Percentiles rank a stretch among this genome's conserved stretches.
Evolutionary conservation across 441 rosid species (phyloP).

Genomic region (Gossypium lobatum): DNA sequence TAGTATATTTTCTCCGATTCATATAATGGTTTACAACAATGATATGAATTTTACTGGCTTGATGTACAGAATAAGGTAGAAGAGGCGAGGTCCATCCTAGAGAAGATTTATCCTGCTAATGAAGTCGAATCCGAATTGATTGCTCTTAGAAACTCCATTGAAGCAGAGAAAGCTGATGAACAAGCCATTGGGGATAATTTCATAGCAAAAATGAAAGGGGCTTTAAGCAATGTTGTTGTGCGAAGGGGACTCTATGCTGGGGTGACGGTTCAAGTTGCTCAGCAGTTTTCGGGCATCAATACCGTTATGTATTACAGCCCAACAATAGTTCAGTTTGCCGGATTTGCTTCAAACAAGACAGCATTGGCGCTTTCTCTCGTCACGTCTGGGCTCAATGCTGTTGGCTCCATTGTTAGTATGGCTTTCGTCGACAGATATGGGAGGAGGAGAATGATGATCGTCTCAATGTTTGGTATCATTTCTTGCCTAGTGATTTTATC

Average conservation of each 20-base stretch:
- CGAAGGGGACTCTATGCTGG: conserved; percentile 80
- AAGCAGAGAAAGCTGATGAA: conserved; percentile 51
- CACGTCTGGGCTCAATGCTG: conserved; percentile 68
- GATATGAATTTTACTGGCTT: conserved; percentile 6
- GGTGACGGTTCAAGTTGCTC: conserved; percentile 72
- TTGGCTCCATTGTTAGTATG: conserved; percentile 65
- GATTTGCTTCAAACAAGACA: conserved; percentile 66
- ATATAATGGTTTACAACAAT: not conserved
- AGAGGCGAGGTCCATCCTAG: conserved; percentile 52
- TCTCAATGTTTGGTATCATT: conserved; percentile 68
- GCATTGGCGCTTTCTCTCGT: conserved; percentile 73
- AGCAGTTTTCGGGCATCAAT: conserved; percentile 86
- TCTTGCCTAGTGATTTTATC: conserved; percentile 48
- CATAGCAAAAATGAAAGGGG: conserved; percentile 44
- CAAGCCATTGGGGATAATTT: conserved; percentile 40
- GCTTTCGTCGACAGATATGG: conserved; percentile 68
- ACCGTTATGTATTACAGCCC: conserved; percentile 88
- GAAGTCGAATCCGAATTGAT: conserved; percentile 60
- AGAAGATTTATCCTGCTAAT: conserved; percentile 51
- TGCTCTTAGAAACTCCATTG: conserved; percentile 45
- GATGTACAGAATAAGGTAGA: conserved; percentile 34
- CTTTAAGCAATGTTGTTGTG: conserved; percentile 37
- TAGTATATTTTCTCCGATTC: not conserved
- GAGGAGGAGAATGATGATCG: conserved; percentile 56
- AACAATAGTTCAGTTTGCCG: conserved; percentile 71